Evolutionary conservation across 805 yeast species (phyloP), one percentile per base, ranked within the genome.

Genomic region (Ogataea allantospora): DNA sequence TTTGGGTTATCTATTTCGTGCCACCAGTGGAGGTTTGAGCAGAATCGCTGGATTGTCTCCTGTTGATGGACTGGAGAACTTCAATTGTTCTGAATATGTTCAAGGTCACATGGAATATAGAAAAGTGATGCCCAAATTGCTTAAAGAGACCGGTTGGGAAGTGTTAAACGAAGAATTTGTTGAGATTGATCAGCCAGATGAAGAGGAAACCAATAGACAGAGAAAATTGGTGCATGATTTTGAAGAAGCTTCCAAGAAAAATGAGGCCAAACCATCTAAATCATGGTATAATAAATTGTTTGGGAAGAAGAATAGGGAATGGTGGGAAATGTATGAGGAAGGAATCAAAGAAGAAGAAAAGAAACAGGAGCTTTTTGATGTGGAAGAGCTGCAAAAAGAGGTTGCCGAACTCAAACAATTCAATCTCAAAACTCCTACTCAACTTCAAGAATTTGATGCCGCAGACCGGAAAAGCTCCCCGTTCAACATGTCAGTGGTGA

Each of bases 31-130:
- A 42, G 98, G 98, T 0, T 68, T 93, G 30, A 82, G 84, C 53
- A 75, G 87, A n/a, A 93, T 93, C 29, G 88, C 91, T 5, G 99
- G 99, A 0, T 68, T 93, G 19, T 80, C 95, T 0, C 82, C 89
- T 4, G 73, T 91, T 24, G 81, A 77, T 37, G 68, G 63, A n/a
- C 69, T 93, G 20, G 95, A 88, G 47, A 91, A 91, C 60, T 72
- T 83, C 46, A 95, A 93, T 55, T 87, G 95, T 54, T 85, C 98
- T 0, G 88, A 80, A 13, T 53, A 71, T 36, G 96, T 91, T 4
- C 88, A 84, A 43, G 99, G 99, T 1, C 99, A 93, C 66, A 87
- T 93, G 96, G 88, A 84, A n/a, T 93, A 93, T 63, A 83, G 99
- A 66, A 83, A 83, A 45, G 88, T 88, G 9, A 88, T 93, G 75